Percentiles rank a stretch among this genome's conserved stretches.
These are phyloP conservation scores for Entonaema liquescens DNA, from an alignment of 495 filamentous ascomycete genomes.

Conservation along the genomic window DNA sequence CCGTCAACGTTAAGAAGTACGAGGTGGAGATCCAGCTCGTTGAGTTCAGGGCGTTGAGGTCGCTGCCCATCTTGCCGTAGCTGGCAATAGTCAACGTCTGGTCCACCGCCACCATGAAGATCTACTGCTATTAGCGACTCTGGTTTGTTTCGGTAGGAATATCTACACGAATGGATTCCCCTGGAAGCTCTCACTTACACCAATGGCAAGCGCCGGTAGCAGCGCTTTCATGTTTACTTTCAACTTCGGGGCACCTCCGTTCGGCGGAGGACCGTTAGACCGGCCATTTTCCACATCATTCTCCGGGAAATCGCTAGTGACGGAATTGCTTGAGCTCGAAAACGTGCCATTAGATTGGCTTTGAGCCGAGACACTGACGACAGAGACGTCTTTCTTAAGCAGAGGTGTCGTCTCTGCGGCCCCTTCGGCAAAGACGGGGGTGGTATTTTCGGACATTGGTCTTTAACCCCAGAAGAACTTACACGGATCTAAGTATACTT, in stretches of 20 bases:
- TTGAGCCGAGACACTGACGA: slow-evolving; percentile 13
- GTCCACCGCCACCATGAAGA: slow-evolving; percentile 79
- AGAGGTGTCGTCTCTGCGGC: slow-evolving; percentile 42
- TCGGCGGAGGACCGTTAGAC: background rate
- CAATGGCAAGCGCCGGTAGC: slow-evolving; percentile 65
- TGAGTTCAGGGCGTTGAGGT: slow-evolving; percentile 77
- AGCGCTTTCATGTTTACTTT: slow-evolving; percentile 60
- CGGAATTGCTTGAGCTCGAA: slow-evolving; percentile 10
- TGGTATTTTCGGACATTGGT: slow-evolving; percentile 14
- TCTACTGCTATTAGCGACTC: slow-evolving; percentile 40
- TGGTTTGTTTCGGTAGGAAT: background rate
- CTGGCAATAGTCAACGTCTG: slow-evolving; percentile 83
- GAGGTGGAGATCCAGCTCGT: slow-evolving; percentile 89
- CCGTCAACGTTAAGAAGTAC: slow-evolving; percentile 80
- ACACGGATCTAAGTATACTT: background rate
- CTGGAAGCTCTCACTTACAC: slow-evolving; percentile 52
- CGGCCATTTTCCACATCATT: slow-evolving; percentile 36
- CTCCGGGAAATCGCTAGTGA: background rate
- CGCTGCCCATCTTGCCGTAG: slow-evolving; percentile 83
- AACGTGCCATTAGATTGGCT: slow-evolving; percentile 31
- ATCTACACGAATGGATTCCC: background rate
- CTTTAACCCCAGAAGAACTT: background rate
- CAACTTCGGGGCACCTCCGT: slow-evolving; percentile 31
- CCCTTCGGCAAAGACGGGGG: slow-evolving; percentile 17
- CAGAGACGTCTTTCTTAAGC: slow-evolving; percentile 22